Conservation (phyloP, 371 early-diverging fungal genomes). For the Paramicrosporidium saccamoebae region DNA sequence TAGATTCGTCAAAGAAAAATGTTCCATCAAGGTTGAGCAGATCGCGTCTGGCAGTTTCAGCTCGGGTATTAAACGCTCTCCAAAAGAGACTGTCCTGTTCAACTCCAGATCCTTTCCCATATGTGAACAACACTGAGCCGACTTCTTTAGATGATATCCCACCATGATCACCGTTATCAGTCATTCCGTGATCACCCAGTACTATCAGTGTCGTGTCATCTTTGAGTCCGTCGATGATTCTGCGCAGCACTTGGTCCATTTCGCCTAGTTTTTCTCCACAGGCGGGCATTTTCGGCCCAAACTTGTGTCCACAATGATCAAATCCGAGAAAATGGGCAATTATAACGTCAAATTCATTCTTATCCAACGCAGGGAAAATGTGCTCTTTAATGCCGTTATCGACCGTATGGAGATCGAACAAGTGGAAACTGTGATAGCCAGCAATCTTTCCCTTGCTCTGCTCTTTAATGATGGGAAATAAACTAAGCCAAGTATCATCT, state of each 20-base stretch:
- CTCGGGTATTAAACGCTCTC: no score
- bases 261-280: constrained; percentile 48
- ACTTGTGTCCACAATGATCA: constrained; percentile 82
- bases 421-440: constrained; percentile 55
- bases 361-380: constrained; percentile 2
- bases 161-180: constrained; percentile 89
- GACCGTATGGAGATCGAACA: constrained; percentile 71
- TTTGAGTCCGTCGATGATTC: constrained; percentile 25
- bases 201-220: constrained; percentile 43
- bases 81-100: constrained; percentile 1
- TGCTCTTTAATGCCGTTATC: constrained; percentile 26
- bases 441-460: constrained; percentile 3
- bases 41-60: no score
- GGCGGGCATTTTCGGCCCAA: constrained; percentile 47
- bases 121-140: constrained; percentile 44
- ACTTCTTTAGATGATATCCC: constrained; percentile 68
- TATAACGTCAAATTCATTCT: constrained; percentile 23
- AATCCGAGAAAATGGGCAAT: constrained; percentile 79
- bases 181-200: constrained; percentile 98
- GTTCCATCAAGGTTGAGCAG: no score
- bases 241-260: constrained; percentile 37
- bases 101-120: constrained; percentile 13
- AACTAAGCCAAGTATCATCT: constrained; percentile 24
- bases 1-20: constrained; percentile 1
- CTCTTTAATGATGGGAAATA: constrained; percentile 10